Percentiles rank a stretch among this genome's conserved stretches.
phyloP scores from a whole-genome alignment of 306 rosid species.

The Sechiopsis laciniata region DNA sequence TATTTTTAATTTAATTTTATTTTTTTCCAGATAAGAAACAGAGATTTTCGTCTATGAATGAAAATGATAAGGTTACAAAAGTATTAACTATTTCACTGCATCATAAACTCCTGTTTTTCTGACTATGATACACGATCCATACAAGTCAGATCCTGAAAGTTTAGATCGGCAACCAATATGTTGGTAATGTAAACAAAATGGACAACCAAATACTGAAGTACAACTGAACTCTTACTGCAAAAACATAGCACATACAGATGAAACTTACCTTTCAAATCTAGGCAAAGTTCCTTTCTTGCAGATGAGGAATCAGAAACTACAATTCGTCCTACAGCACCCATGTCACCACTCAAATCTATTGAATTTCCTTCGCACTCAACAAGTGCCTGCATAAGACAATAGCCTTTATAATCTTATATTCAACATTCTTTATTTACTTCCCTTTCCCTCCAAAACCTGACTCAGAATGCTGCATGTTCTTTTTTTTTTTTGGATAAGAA shows the following conservation, averaged over 20 bases:
- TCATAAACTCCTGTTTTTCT: neutral
- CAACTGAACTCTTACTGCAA: neutral
- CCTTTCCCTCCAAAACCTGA: neutral
- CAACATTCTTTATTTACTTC: neutral
- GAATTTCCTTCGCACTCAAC: slow-evolving; percentile 94
- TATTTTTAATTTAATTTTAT: too few species aligned
- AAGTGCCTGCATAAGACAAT: slow-evolving; percentile 55
- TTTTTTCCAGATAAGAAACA: too few species aligned
- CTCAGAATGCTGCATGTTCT: neutral
- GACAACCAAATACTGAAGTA: neutral
- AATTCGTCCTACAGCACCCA: slow-evolving; percentile 85
- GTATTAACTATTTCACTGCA: too few species aligned
- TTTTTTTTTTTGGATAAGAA: too few species aligned
- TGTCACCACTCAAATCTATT: slow-evolving; percentile 82
- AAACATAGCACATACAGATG: neutral
- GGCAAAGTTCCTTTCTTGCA: slow-evolving; percentile 44
- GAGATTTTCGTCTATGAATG: too few species aligned
- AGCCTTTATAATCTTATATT: slow-evolving; percentile 25
- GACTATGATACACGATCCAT: neutral
- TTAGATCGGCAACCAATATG: neutral
- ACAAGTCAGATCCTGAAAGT: neutral
- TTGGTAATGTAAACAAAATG: neutral
- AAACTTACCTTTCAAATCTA: slow-evolving; percentile 76
- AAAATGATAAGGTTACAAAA: too few species aligned
- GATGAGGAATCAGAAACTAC: slow-evolving; percentile 57